Evolutionary conservation across 2,329 filamentous ascomycete genomes (phyloP), one percentile per base, ranked within the genome.

Genomic region (Fusarium transvaalense): DNA sequence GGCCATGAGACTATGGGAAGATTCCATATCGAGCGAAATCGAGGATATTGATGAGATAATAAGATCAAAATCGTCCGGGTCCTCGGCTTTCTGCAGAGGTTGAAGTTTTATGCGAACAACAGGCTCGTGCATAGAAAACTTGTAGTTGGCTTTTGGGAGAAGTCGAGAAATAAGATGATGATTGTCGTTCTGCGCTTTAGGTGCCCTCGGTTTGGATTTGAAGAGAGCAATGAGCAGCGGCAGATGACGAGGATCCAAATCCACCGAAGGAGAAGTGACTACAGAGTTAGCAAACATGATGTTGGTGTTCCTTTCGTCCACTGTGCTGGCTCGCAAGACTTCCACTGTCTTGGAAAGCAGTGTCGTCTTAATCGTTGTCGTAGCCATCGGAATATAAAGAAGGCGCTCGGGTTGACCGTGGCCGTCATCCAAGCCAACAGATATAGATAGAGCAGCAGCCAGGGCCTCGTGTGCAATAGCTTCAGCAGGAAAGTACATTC

Each of bases 211-310:
- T 58, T 84, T 86, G 10, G 84, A 84, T 69, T 90, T 90, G 42
- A 94, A 82, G 67, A 98, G 84, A 21, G 92, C 91, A 47, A 97
- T 82, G 23, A 98, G 83, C 10, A 97, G 85, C 3, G 96, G 95
- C 17, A 99, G 83, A 81, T 98, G 95, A 68, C 93, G 92, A 4
- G 96, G 95, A 76, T 97, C 93, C 34, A 99, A 84, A 77, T 99
- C 96, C 51, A 98, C 84, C 1, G 96, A 97, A 1, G 96, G 96
- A 7, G 96, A 99, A 1, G 96, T 99, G 63, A 98, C 89, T 46
- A 99, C 95, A 8, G 97, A 89, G 78, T 99, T 99, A 39, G 95
- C 94, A 76, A 97, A 97, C 17, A 99, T 84, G 38, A 99, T 96
- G 76, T 99, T 99, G 48, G 93, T 92, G 75, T 99, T 99, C 66